These are phyloP conservation scores for Clonostachys sp. DNA, from an alignment of 2,329 filamentous ascomycete genomes.

Conservation along the genomic window DNA sequence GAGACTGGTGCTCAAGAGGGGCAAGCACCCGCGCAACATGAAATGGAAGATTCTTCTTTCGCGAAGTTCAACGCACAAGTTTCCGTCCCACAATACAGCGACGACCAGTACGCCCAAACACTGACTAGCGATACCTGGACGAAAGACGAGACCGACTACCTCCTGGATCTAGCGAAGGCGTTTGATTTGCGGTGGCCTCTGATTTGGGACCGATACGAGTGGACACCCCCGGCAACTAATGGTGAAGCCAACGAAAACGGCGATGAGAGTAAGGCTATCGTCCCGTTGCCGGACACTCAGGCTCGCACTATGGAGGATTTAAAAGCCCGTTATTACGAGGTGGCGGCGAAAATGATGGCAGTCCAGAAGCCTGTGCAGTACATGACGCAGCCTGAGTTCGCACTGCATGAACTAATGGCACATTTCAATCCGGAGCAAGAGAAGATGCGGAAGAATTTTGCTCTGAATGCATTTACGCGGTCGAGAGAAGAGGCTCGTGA, in stretches of 20 bases:
- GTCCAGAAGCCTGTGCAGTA: constrained; percentile 74
- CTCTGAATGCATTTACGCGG: constrained; percentile 71
- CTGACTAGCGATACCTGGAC: constrained; percentile 78
- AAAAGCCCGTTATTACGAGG: constrained; percentile 85
- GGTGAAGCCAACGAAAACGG: constrained; percentile 38
- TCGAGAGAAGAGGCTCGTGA: constrained; percentile 86
- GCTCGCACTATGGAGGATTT: constrained; percentile 79
- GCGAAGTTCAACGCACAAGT: constrained; percentile 85
- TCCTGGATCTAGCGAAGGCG: constrained; percentile 69
- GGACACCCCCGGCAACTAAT: constrained; percentile 39
- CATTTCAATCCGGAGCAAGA: constrained; percentile 84
- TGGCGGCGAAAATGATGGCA: constrained; percentile 79
- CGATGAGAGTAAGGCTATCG: constrained; percentile 46
- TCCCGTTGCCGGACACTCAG: constrained; percentile 37
- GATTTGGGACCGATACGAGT: constrained; percentile 91
- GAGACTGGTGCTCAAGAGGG: constrained; percentile 14
- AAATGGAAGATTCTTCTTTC: constrained; percentile 60
- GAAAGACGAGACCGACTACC: constrained; percentile 88
- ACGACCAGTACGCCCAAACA: constrained; percentile 78
- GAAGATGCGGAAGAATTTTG: constrained; percentile 76
- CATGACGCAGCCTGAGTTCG: constrained; percentile 85
- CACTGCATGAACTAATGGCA: constrained; percentile 76
- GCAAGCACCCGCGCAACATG: constrained; percentile 23
- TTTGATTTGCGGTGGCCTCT: constrained; percentile 88
- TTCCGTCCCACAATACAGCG: constrained; percentile 74